Base-by-base conservation (phyloP, 345 rosid species). In the Schrenkiella parvula region DNA sequence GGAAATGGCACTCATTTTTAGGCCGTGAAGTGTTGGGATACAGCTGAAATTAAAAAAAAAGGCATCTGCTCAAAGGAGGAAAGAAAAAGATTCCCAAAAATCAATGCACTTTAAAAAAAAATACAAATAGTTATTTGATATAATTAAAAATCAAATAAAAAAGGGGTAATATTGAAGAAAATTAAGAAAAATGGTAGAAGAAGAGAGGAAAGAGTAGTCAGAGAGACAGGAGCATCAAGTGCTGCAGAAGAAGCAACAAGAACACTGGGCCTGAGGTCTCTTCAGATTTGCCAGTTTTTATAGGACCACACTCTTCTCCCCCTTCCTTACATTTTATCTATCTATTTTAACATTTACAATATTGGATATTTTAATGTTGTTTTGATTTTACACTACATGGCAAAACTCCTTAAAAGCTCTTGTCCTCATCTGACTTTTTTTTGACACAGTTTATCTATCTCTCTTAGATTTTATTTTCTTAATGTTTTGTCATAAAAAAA, bases 191-290 rank as follows among this genome's bases (percentile, higher is more conserved):
- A 23, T 22, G 23, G 5, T 50, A 4, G 29, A 25, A 25, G n/a
- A 41, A 54, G 71, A 50, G 39, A 35, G 53, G 61, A 32, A 52
- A 61, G 79, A 70, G 80, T 47, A 75, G 80, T 76, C 80, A 76
- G 76, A 76, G 80, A 70, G 76, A 76, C 80, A 76, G 71, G 54
- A 64, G 80, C 80, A 76, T 76, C 80, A 70, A 76, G 80, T 76
- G 80, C 80, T 76, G 80, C 80, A 76, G 80, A 64, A 76, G 80
- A 76, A 64, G 80, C 80, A 76, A 76, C 80, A 76, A 72, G 66
- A 76, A 76, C 75, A 64, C 76, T 76, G 71, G 75, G 55, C 72
- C 75, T 70, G 75, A 63, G 67, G 67, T 54, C 76, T 26, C 76
- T 64, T 70, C 80, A 76, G 71, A 76, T 64, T 76, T 75, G 74